A percentile compares a stretch with the other conserved stretches of the same genome.
phyloP scores from a whole-genome alignment of 352 stramenopile genomes.

The Globisporangium parvum region DNA sequence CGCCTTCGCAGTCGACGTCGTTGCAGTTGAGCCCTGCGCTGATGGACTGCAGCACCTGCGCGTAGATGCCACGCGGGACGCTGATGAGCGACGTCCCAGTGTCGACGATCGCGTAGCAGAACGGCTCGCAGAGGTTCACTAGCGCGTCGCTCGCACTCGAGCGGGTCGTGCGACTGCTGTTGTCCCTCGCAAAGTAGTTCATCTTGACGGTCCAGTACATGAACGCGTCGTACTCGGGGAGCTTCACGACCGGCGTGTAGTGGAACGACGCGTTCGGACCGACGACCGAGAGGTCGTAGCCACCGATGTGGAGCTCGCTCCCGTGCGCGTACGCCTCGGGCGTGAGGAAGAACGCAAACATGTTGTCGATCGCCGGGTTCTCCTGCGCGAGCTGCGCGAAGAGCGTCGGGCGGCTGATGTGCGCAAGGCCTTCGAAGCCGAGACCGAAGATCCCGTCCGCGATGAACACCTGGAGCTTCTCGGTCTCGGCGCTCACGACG shows the following conservation, averaged over 20 bases:
- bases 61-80: conserved; percentile 65
- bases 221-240: conserved; percentile 69
- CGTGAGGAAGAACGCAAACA: conserved; percentile 88
- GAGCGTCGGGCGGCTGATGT: conserved; percentile 82
- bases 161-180: not conserved
- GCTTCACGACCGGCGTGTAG: conserved; percentile 82
- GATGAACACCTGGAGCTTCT: conserved; percentile 74
- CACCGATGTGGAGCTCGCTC: conserved; percentile 79
- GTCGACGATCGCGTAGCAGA: conserved; percentile 87
- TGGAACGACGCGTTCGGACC: conserved; percentile 80
- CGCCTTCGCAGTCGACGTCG: conserved; percentile 56
- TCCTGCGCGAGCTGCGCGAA: conserved; percentile 62
- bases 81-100: conserved; percentile 86
- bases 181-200: conserved; percentile 39
- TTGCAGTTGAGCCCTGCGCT: conserved; percentile 58
- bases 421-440: conserved; percentile 79
- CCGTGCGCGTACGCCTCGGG: conserved; percentile 58
- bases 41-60: conserved; percentile 52
- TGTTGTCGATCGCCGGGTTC: conserved; percentile 69
- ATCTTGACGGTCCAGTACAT: conserved; percentile 87
- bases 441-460: conserved; percentile 87
- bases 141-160: conserved; percentile 3
- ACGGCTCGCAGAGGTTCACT: conserved; percentile 61
- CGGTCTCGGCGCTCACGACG: conserved; percentile 56
- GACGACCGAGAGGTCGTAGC: conserved; percentile 79